phyloP scores from a whole-genome alignment of 768 basidiomycete genomes.

The Flagelloscypha sp. region DNA sequence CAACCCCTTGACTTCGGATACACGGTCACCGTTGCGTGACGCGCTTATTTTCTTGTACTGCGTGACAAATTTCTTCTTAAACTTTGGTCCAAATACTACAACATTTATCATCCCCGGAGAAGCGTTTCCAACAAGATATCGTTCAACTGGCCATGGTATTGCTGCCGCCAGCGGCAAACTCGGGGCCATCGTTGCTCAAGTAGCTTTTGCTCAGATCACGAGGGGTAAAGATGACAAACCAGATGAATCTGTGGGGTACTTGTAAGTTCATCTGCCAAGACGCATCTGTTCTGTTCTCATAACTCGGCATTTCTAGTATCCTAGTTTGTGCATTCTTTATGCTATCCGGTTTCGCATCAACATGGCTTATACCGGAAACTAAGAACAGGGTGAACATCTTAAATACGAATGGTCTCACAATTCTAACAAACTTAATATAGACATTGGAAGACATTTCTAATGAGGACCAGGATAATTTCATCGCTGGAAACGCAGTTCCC shows the following conservation, averaged over 20 bases:
- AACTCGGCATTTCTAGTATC: constrained; percentile 16
- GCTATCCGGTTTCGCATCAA: constrained; percentile 33
- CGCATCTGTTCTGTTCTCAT: constrained; percentile 4
- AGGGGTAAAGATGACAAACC: constrained; percentile 26
- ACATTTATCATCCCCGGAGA: constrained; percentile 38
- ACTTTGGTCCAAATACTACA: constrained; percentile 36
- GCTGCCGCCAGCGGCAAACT: constrained; percentile 36
- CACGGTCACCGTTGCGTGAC: constrained; percentile 26
- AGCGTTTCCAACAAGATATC: constrained; percentile 37
- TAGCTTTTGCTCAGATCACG: constrained; percentile 28
- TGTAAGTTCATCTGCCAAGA: constrained; percentile 17
- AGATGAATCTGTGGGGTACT: constrained; percentile 21
- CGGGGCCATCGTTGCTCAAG: constrained; percentile 33
- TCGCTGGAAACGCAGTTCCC: too few relatives aligned
- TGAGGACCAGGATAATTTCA: constrained; percentile 26
- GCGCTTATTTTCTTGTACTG: constrained; percentile 32
- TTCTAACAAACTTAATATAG: too few relatives aligned
- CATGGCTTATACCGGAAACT: constrained; percentile 36
- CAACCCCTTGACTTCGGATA: constrained; percentile 18
- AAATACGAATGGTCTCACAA: too few relatives aligned
- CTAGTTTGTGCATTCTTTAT: constrained; percentile 40
- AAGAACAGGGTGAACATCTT: too few relatives aligned
- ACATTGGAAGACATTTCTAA: constrained; percentile 28
- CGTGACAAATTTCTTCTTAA: constrained; percentile 34
- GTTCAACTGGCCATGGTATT: constrained; percentile 35